Conservation (phyloP, 225 moss, liverwort and hornwort genomes). For the Takakia lepidozioides region DNA sequence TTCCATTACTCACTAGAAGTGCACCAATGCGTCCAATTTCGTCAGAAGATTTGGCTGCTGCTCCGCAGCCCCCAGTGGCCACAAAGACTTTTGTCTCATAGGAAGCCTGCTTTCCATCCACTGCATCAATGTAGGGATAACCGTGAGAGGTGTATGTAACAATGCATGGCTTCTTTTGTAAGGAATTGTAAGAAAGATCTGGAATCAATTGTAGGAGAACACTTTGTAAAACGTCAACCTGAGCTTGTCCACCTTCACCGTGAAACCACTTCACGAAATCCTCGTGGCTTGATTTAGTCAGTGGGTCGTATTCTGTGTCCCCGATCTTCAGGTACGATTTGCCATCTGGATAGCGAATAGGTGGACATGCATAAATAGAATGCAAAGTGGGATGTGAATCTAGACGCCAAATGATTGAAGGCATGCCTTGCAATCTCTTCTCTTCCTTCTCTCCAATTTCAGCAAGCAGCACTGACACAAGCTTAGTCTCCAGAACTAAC, state of each 20-base stretch:
- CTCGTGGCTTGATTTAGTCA: constrained; percentile 20
- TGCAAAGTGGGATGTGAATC: constrained; percentile 31
- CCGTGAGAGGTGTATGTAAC: constrained; percentile 60
- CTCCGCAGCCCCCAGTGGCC: constrained; percentile 78
- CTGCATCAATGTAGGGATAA: constrained; percentile 72
- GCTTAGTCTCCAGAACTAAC: constrained; percentile 37
- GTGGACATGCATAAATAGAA: constrained; percentile 78
- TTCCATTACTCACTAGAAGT: constrained; percentile 37
- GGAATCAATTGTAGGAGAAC: constrained; percentile 50
- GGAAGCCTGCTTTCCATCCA: constrained; percentile 30
- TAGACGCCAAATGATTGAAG: constrained; percentile 82
- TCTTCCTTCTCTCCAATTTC: constrained; percentile 50
- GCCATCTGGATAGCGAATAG: constrained; percentile 66
- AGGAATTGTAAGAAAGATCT: constrained; percentile 26
- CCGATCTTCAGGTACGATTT: constrained; percentile 69
- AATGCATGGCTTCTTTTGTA: constrained; percentile 61
- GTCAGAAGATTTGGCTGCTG: constrained; percentile 79
- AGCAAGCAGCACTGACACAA: constrained; percentile 52
- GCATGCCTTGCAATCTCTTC: constrained; percentile 55
- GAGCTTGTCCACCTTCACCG: constrained; percentile 30
- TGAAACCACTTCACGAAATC: constrained; percentile 78
- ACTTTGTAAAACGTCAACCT: constrained; percentile 28
- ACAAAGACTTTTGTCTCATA: constrained; percentile 58
- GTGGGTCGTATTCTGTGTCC: constrained; percentile 30
- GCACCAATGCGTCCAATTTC: constrained; percentile 95